phyloP scores from a whole-genome alignment of 768 basidiomycete species.

The Termitomyces sp. region DNA sequence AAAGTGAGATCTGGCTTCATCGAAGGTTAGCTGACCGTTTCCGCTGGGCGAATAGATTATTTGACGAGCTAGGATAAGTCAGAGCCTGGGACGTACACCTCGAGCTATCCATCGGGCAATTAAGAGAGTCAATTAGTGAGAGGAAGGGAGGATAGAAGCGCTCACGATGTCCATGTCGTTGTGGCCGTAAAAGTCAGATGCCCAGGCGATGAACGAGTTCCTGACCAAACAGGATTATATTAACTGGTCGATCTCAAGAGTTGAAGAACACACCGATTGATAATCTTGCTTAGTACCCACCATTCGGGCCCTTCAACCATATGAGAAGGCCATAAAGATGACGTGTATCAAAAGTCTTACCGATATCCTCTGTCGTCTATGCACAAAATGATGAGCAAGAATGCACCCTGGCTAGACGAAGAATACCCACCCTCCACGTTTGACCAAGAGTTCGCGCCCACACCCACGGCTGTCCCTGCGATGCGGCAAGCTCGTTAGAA shows the following conservation, averaged over 20 bases:
- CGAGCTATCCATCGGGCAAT: constrained; percentile 33
- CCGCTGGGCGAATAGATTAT: constrained; percentile 35
- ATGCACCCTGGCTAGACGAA: background rate
- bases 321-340: background rate
- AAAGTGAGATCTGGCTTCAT: constrained; percentile 68
- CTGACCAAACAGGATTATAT: constrained; percentile 23
- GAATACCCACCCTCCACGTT: constrained; percentile 55
- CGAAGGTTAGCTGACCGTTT: constrained; percentile 58
- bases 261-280: constrained; percentile 45
- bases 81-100: constrained; percentile 39
- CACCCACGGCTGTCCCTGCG: constrained; percentile 55
- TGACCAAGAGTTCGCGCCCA: constrained; percentile 48
- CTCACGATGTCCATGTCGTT: constrained; percentile 70
- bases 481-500: background rate
- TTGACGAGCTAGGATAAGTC: background rate
- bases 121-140: background rate
- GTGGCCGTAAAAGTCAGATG: constrained; percentile 62
- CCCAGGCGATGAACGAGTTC: constrained; percentile 64
- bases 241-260: background rate
- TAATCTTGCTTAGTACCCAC: constrained; percentile 52
- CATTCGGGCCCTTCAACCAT: constrained; percentile 33
- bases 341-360: background rate
- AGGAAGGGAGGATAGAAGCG: background rate
- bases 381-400: background rate
- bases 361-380: constrained; percentile 55